Base-by-base conservation (phyloP, 75 land plant genomes). In the Picea sitchensis region DNA sequence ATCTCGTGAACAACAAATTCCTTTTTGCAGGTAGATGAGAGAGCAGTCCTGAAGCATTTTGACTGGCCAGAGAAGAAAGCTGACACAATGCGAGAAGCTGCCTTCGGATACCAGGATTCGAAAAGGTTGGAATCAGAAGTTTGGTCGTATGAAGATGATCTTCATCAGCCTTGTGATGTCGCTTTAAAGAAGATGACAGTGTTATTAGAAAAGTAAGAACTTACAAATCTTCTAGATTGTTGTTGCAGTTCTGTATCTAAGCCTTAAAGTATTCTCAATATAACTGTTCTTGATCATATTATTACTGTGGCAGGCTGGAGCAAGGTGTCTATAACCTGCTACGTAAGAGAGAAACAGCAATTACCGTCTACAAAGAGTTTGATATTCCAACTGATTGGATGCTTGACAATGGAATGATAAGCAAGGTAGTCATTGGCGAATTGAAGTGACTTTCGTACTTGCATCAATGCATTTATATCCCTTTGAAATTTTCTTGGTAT, bases 61-160 rank as follows among this genome's bases (percentile, higher is more conserved):
- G 89, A 88, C 75, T 96, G 97, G 98, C 98, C 98, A 63, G 98
- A 96, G 83, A 77, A 83, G 38, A 95, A 95, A 79, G 94, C 98
- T 20, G 98, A 95, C 76, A 90, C 90, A 13, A 62, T 95, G 79
- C 78, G 98, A 36, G 98, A 96, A 83, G 97, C 94, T 54, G 90
- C 98, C 36, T 91, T 81, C 75, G 86, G 80, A 58, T 96, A 89
- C 81, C 82, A 88, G 65, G 97, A 96, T 72, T 65, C 94, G 77
- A 86, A 83, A 80, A 94, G 83, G 83, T 85, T 94, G n/a, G 88
- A 87, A 69, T 36, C 77, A 15, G 93, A 94, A 63, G 83, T 85
- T 14, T 81, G 82, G 51, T 62, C 80, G 2, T 92, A 81, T 62
- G 73, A 80, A 60, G 93, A 92, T 41, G 87, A 88, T 62, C 77